These are phyloP conservation scores for Withania somnifera DNA, from an alignment of 305 asterid genomes.

Conservation along the genomic window DNA sequence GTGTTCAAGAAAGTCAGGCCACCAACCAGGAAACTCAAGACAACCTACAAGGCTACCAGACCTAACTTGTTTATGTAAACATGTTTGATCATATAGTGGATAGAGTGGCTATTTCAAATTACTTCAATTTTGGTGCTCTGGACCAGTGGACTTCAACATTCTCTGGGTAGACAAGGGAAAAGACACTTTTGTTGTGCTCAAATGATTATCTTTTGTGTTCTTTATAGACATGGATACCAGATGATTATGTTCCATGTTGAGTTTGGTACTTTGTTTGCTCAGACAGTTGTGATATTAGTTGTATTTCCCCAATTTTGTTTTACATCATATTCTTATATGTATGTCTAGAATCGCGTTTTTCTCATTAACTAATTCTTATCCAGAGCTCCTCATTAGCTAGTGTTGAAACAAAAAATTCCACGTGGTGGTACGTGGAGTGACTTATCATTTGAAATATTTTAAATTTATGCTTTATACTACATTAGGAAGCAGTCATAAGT, in stretches of 20 bases:
- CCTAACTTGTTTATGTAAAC: slow-evolving; percentile 66
- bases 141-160: background rate
- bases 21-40: slow-evolving; percentile 74
- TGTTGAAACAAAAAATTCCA: background rate
- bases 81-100: background rate
- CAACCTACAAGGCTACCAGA: slow-evolving; percentile 75
- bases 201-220: background rate
- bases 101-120: background rate
- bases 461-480: background rate
- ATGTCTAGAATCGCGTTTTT: background rate
- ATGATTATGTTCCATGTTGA: background rate
- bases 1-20: slow-evolving; percentile 77
- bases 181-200: background rate
- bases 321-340: background rate
- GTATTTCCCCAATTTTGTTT: background rate
- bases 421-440: background rate
- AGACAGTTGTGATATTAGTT: background rate
- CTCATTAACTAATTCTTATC: background rate
- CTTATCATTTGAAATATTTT: background rate
- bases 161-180: background rate
- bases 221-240: background rate
- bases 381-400: background rate
- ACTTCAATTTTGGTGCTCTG: slow-evolving; percentile 6
- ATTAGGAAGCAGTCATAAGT: too few species aligned
- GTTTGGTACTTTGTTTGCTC: background rate